These are phyloP conservation scores for Datura wrightii DNA, from an alignment of 257 asterid genomes.

Conservation along the genomic window DNA sequence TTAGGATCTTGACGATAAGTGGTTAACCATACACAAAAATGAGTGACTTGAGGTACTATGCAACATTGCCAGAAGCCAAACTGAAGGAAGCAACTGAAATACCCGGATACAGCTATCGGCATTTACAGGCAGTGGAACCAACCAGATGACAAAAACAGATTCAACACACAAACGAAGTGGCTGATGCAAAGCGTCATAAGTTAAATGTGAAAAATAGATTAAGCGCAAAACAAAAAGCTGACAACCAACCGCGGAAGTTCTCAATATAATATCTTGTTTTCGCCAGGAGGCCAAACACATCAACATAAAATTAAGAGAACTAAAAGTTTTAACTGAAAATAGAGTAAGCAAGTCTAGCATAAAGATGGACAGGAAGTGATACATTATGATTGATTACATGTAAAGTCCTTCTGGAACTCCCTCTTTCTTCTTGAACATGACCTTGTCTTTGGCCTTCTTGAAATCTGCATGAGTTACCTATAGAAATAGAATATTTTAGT, in stretches of 20 bases:
- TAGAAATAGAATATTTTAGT: background rate
- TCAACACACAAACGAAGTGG: background rate
- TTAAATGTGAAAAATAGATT: background rate
- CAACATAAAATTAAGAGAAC: background rate
- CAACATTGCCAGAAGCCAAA: no score
- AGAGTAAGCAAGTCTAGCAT: background rate
- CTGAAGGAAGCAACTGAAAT: no score
- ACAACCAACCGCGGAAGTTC: background rate
- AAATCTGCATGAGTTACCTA: constrained; percentile 57
- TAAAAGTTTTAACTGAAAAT: background rate
- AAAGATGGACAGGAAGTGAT: background rate
- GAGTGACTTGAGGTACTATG: no score
- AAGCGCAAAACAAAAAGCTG: background rate
- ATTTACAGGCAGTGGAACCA: background rate
- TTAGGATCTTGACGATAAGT: background rate
- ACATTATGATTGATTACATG: constrained; percentile 45
- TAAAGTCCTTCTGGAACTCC: constrained; percentile 68
- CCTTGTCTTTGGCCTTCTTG: constrained; percentile 65
- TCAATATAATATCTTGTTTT: background rate
- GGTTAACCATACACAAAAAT: no score
- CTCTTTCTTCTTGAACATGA: constrained; percentile 66
- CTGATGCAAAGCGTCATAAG: background rate
- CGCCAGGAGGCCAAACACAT: background rate
- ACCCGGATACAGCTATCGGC: no score
- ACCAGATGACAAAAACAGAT: background rate